These are phyloP conservation scores for Diutina ranongensis DNA, from an alignment of 1,139 yeast genomes.

Conservation along the genomic window DNA sequence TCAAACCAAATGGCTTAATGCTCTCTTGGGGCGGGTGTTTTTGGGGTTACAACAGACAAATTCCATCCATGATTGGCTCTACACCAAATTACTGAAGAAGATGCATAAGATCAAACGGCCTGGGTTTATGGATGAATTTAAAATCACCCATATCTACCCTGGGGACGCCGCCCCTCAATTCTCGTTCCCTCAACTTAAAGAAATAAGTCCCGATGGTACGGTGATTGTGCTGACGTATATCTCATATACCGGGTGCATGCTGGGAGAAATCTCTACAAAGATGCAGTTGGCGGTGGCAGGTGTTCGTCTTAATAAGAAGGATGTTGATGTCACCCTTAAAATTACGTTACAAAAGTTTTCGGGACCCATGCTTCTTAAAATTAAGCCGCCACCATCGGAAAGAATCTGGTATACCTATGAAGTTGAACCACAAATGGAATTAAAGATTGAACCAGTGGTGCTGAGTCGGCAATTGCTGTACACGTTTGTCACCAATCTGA, in stretches of 20 bases:
- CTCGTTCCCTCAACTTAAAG: slow-evolving; percentile 59
- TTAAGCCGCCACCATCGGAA: slow-evolving; percentile 86
- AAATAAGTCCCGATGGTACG: slow-evolving; percentile 73
- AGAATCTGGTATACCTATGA: slow-evolving; percentile 88
- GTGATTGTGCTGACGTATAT: slow-evolving; percentile 52
- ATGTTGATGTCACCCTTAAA: slow-evolving; percentile 65
- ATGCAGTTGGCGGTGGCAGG: slow-evolving; percentile 58
- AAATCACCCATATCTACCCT: slow-evolving; percentile 57
- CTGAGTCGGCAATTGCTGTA: slow-evolving; percentile 75
- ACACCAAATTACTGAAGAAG: slow-evolving; percentile 54
- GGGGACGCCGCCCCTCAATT: slow-evolving; percentile 77
- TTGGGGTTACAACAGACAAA: slow-evolving; percentile 66
- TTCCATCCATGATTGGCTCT: slow-evolving; percentile 44
- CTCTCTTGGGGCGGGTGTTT: slow-evolving; percentile 71
- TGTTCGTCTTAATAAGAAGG: slow-evolving; percentile 63
- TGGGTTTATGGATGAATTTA: slow-evolving; percentile 75
- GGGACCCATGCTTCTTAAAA: slow-evolving; percentile 58
- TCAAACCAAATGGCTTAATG: slow-evolving; percentile 85
- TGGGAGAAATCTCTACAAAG: slow-evolving; percentile 71
- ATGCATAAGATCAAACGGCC: slow-evolving; percentile 74
- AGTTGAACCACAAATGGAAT: slow-evolving; percentile 60
- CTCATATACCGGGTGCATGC: slow-evolving; percentile 60
- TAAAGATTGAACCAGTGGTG: slow-evolving; percentile 79
- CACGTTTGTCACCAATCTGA: slow-evolving; percentile 65
- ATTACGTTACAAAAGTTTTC: slow-evolving; percentile 56